phyloP scores from a whole-genome alignment of 345 rosid genomes.

The Pugionium cornutum region DNA sequence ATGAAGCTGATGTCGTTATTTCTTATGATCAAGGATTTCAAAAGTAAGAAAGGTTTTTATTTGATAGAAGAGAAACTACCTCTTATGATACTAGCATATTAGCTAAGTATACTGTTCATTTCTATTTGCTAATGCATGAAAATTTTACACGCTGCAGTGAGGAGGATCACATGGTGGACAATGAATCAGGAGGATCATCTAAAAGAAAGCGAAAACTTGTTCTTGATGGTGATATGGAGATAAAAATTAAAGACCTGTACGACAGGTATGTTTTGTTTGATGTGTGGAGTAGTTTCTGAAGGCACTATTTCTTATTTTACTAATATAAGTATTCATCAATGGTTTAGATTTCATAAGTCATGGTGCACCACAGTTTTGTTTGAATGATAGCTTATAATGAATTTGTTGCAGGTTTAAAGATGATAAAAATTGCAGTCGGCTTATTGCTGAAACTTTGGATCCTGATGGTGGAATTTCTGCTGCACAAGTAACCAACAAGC shows the following conservation, averaged over 20 bases:
- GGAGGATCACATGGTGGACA: constrained; percentile 43
- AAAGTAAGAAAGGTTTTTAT: constrained; percentile 46
- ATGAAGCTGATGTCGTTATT: constrained; percentile 91
- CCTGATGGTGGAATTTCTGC: constrained; percentile 71
- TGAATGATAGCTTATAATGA: constrained; percentile 32
- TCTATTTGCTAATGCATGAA: constrained; percentile 10
- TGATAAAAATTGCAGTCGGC: constrained; percentile 51
- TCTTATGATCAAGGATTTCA: constrained; percentile 55
- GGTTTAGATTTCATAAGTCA: constrained; percentile 10
- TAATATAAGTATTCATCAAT: constrained; percentile 13
- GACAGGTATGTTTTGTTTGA: constrained; percentile 55
- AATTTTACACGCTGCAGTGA: constrained; percentile 47
- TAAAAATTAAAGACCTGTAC: constrained; percentile 62
- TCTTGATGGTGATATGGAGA: constrained; percentile 59
- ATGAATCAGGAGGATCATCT: constrained; percentile 45
- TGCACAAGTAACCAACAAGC: constrained; percentile 83
- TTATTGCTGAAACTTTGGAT: constrained; percentile 70
- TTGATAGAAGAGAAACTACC: constrained; percentile 13
- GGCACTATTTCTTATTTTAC: constrained; percentile 8
- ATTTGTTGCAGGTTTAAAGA: constrained; percentile 66
- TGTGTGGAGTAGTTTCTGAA: constrained; percentile 12
- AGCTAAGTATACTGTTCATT: background rate
- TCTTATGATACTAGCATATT: background rate
- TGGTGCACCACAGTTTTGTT: background rate
- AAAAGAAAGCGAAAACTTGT: constrained; percentile 67